These are phyloP conservation scores for Hyaloperonospora brassicae DNA, from an alignment of 352 stramenopile species.

Conservation along the genomic window DNA sequence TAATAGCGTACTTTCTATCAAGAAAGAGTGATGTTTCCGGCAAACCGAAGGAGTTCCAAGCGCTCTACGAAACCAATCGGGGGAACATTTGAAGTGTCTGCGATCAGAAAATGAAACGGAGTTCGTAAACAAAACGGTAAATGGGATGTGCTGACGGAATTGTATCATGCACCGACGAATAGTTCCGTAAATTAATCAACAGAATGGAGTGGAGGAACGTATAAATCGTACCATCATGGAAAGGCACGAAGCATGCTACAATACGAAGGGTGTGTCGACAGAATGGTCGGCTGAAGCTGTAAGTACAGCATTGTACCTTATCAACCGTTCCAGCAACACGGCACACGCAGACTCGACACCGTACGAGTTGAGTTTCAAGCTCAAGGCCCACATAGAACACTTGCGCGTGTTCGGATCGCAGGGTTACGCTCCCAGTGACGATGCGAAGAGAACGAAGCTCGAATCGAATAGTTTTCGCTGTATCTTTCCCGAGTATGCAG, in stretches of 20 bases:
- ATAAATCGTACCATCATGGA: constrained; percentile 1
- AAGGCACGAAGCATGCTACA: not conserved
- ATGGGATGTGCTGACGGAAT: not conserved
- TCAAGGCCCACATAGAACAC: constrained; percentile 9
- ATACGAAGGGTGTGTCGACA: not conserved
- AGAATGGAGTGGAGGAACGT: constrained; percentile 2
- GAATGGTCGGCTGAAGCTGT: not conserved
- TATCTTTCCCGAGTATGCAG: constrained; percentile 18
- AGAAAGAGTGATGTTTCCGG: not conserved
- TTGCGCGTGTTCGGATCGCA: constrained; percentile 23
- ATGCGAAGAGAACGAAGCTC: constrained; percentile 22
- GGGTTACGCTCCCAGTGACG: constrained; percentile 19
- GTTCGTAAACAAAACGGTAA: not conserved
- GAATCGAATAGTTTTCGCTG: constrained; percentile 19
- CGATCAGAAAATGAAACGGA: not conserved
- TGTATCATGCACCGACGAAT: not conserved
- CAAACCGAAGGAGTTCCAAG: not conserved
- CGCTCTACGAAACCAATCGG: constrained; percentile 1
- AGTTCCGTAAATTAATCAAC: not conserved
- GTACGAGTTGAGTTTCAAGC: constrained; percentile 18
- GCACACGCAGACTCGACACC: constrained; percentile 4
- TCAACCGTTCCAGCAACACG: not conserved
- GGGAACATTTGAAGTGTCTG: not conserved
- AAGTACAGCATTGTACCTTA: not conserved
- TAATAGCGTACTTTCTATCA: not conserved